Evolutionary conservation across 345 rosid species (phyloP), one percentile per base, ranked within the genome.

Genomic region (Euphorbia peplus): DNA sequence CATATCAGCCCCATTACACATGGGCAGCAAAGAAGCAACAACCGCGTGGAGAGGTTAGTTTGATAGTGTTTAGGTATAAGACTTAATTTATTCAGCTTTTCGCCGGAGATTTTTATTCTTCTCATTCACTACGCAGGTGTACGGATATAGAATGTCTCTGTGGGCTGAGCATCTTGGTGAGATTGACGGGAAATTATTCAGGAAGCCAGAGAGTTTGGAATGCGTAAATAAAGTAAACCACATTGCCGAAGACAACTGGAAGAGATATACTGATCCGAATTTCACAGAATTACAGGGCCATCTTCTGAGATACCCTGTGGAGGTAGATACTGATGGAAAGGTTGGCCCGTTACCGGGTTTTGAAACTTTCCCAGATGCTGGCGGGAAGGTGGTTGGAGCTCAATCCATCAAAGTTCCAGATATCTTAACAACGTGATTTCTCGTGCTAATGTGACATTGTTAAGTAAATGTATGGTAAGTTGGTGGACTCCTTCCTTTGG

Each of bases 161-260:
- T 95, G 99, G 98, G 85, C 83, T 13, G 99, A 95, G 85, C 99
- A 95, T 78, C 85, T 95, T 42, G 96, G 91, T 56, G 41, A 18
- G 68, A 47, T 76, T 12, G 78, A 79, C n/a, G 72, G 54, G 11
- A 32, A 59, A 18, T 55, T 70, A 39, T 88, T 83, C 51, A 1
- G 47, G 74, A 83, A 87, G 63, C 86, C 99, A 5, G 80, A 77
- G 67, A 82, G 76, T 76, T 69, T 83, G 69, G 84, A 68, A 24
- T 95, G 99, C 19, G 86, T 95, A 57, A 81, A 59, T 76, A 70
- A 42, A 35, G 93, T 91, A 46, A 95, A 95, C 4, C 29, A 50
- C 29, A 82, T 85, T 39, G 89, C 96, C 0, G 81, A 67, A 55
- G 82, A 70, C 0, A 95, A 95, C 85, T 92, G 99, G 99, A 24